Percentiles rank a stretch among this genome's conserved stretches.
Evolutionary conservation across 2,329 filamentous ascomycete species (phyloP).

Genomic region (Zymoseptoria tritici): DNA sequence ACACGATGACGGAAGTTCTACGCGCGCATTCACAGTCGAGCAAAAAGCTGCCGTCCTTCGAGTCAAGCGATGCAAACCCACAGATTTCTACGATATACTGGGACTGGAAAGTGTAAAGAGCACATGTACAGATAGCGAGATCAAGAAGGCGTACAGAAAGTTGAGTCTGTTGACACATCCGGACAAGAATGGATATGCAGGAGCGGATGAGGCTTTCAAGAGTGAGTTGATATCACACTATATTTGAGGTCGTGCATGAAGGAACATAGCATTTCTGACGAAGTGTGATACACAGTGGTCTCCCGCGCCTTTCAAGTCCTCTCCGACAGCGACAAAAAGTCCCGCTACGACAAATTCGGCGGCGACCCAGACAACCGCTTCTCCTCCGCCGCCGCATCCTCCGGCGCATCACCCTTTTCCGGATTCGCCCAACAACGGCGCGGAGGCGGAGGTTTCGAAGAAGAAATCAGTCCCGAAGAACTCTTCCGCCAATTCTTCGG

Average conservation of each 20-base stretch:
- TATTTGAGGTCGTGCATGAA: neutral
- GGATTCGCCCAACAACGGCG: constrained; percentile 48
- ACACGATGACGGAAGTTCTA: constrained; percentile 70
- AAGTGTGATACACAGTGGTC: constrained; percentile 53
- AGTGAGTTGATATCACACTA: constrained; percentile 41
- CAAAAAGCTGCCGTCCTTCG: constrained; percentile 88
- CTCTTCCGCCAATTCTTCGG: constrained; percentile 97
- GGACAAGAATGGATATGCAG: constrained; percentile 94
- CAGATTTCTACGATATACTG: constrained; percentile 93
- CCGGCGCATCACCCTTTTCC: constrained; percentile 56
- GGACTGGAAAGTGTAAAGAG: constrained; percentile 58
- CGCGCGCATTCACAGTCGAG: constrained; percentile 73
- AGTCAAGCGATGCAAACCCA: constrained; percentile 74
- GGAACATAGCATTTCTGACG: neutral
- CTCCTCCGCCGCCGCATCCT: constrained; percentile 45
- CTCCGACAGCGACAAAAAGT: constrained; percentile 86
- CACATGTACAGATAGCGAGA: constrained; percentile 69
- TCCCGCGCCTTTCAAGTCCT: constrained; percentile 87
- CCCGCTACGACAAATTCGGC: constrained; percentile 80
- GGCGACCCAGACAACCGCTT: constrained; percentile 89
- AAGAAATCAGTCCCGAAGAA: constrained; percentile 92
- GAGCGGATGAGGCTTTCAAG: constrained; percentile 97
- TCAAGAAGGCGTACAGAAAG: constrained; percentile 97
- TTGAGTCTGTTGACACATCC: constrained; percentile 90
- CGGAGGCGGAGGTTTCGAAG: constrained; percentile 60